Percentiles rank a stretch among this genome's conserved stretches.
Conservation (phyloP, 352 stramenopile species). For the Phytophthora hibernalis region DNA sequence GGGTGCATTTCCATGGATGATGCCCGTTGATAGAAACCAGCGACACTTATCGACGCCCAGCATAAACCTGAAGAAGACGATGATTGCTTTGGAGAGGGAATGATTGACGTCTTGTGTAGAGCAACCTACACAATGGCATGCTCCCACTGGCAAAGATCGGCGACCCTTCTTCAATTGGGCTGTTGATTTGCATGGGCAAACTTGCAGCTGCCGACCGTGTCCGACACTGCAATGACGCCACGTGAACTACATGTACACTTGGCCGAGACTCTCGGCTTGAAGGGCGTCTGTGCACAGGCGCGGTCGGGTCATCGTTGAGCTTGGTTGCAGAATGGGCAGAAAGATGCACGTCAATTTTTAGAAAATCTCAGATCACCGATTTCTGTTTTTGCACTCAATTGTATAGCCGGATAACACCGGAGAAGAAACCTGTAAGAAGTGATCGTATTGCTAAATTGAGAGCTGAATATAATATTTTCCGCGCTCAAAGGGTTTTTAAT, state of each 20-base stretch:
- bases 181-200: slow-evolving; percentile 23
- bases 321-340: background rate
- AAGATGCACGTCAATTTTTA: slow-evolving; percentile 3
- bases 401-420: too few relatives aligned
- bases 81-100: background rate
- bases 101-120: background rate
- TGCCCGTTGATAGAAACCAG: slow-evolving; percentile 12
- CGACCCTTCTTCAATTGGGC: slow-evolving; percentile 27
- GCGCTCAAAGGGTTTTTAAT: too few relatives aligned
- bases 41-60: slow-evolving; percentile 18
- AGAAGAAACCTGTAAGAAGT: too few relatives aligned
- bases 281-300: too few relatives aligned
- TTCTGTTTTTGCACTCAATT: too few relatives aligned
- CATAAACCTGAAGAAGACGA: slow-evolving; percentile 16
- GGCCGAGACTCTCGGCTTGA: too few relatives aligned
- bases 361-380: too few relatives aligned
- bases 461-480: too few relatives aligned
- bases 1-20: slow-evolving; percentile 28
- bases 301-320: background rate
- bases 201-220: slow-evolving; percentile 15
- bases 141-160: slow-evolving; percentile 21
- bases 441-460: too few relatives aligned
- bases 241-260: background rate
- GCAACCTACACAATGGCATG: slow-evolving; percentile 10
- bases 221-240: background rate